Evolutionary conservation across 805 yeast species (phyloP).

Genomic region (Teunomyces stri): DNA sequence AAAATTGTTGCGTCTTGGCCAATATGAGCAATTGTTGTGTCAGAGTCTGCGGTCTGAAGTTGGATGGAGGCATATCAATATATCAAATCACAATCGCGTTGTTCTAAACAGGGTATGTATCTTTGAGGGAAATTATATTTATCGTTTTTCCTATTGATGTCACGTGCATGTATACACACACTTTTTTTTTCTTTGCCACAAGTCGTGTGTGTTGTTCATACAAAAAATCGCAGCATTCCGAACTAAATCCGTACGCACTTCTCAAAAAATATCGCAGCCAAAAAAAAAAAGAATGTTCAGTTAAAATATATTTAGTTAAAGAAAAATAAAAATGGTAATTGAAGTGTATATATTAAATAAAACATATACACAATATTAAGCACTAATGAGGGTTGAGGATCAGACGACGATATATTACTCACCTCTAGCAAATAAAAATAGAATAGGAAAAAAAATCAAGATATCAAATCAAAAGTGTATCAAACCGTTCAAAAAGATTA

Average conservation of each 20-base stretch:
- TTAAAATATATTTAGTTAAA: neutral
- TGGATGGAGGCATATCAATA: neutral
- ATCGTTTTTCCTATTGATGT: neutral
- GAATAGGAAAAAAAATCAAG: neutral
- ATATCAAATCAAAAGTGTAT: neutral
- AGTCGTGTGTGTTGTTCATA: too few species aligned
- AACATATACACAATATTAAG: neutral
- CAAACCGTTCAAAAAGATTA: neutral
- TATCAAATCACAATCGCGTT: neutral
- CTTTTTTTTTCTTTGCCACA: neutral
- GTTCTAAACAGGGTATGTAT: neutral
- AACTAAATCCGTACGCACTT: neutral
- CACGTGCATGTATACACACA: neutral
- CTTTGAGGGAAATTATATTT: neutral
- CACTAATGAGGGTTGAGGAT: neutral
- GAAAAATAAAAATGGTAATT: neutral
- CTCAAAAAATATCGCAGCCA: neutral
- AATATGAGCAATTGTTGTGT: conserved; percentile 8
- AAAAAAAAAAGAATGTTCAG: neutral
- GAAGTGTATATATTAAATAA: neutral
- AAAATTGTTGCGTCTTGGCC: conserved; percentile 55
- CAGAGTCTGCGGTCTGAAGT: conserved; percentile 7
- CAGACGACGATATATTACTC: neutral
- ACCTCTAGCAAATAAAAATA: neutral
- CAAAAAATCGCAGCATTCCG: too few species aligned